These are phyloP conservation scores for Boletus tomentosulus DNA, from an alignment of 768 basidiomycete genomes.

Conservation along the genomic window DNA sequence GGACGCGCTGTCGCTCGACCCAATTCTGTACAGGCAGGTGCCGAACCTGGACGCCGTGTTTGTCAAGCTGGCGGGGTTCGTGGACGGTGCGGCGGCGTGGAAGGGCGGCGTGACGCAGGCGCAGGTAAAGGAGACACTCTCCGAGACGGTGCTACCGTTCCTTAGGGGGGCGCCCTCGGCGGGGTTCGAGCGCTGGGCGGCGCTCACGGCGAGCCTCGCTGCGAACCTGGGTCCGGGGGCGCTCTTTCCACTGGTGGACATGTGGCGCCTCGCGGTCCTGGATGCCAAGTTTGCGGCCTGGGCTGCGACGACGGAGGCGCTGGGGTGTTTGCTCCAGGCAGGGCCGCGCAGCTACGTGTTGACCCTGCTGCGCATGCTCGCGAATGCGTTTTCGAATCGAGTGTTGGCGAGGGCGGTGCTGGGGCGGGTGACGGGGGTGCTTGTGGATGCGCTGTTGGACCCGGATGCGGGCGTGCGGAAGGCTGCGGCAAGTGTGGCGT, in stretches of 20 bases:
- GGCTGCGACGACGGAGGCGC: constrained; percentile 34
- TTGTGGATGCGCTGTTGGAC: constrained; percentile 68
- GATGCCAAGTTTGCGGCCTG: constrained; percentile 55
- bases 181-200: constrained; percentile 39
- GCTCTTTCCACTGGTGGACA: constrained; percentile 78
- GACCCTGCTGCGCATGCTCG: constrained; percentile 61
- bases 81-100: constrained; percentile 46
- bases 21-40: constrained; percentile 72
- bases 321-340: constrained; percentile 47
- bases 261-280: constrained; percentile 76
- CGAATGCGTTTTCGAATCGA: constrained; percentile 58
- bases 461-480: constrained; percentile 64
- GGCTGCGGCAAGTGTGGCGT: constrained; percentile 78
- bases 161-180: constrained; percentile 38
- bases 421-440: constrained; percentile 44
- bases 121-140: constrained; percentile 49
- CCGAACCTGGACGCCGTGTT: constrained; percentile 64
- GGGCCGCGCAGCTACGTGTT: constrained; percentile 54
- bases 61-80: constrained; percentile 57
- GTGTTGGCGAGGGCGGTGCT: constrained; percentile 41
- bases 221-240: constrained; percentile 46
- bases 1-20: constrained; percentile 60
- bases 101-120: constrained; percentile 25
- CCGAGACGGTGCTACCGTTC: constrained; percentile 52
- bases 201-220: constrained; percentile 41